Evolutionary conservation across 78 protist genomes (phyloP), one percentile per base, ranked within the genome.

Genomic region (Emiliania huxleyi): DNA sequence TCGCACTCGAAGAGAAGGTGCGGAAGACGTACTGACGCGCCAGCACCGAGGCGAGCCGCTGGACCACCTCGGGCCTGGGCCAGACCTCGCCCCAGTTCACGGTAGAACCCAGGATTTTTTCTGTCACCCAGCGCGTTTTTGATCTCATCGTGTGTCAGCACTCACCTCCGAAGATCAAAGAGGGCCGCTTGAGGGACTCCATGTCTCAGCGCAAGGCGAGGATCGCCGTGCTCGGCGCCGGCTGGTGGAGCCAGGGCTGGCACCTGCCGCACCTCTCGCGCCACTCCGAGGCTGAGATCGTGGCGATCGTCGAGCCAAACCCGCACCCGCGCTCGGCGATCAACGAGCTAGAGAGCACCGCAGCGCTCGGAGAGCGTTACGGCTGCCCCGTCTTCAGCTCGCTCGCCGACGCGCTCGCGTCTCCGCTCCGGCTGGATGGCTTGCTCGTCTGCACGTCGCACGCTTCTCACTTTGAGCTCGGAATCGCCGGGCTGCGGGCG

Each of bases 191-290:
- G n/a, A n/a, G n/a, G n/a, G n/a, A n/a, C n/a, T n/a, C n/a, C n/a
- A n/a, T n/a, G n/a, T n/a, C n/a, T n/a, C n/a, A n/a, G 62, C 75
- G 75, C 75, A 73, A 1, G 56, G 73, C 91, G 23, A 69, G 91
- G 33, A 35, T 87, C 73, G 91, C 73, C 0, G 91, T 87, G 35
- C 2, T 2, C 18, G 91, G 91, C 44, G 91, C 91, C 46, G 91
- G 91, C n/a, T 87, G 91, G 91, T 87, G 91, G 91, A 5, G 44
- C 6, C 91, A 87, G 29, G 91, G 91, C 46, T 87, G 62, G 91
- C 91, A 45, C 71, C 43, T 49, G n/a, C 91, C 91, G 46, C 71
- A 45, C 46, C 91, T 49, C 75, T 8, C 62, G 35, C 62, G 75
- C 1, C 2, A 87, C 73, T 11, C 91, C 11, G 25, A 19, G 37